These are phyloP conservation scores for Curvularia sp. DNA, from an alignment of 2,329 filamentous ascomycete species.

Conservation along the genomic window DNA sequence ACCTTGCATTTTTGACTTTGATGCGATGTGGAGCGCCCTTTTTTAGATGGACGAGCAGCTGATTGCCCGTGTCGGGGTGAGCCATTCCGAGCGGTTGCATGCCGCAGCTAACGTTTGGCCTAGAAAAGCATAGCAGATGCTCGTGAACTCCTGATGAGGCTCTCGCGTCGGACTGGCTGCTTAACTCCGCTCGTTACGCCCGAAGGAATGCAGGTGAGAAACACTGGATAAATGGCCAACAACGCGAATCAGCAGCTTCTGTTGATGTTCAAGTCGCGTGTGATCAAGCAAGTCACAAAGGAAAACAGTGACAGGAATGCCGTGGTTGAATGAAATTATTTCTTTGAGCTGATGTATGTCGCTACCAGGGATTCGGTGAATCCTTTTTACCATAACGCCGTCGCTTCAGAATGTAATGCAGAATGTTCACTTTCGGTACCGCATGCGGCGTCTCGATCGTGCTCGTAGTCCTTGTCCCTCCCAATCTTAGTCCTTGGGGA, in stretches of 20 bases:
- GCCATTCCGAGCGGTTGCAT: neutral
- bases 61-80: neutral
- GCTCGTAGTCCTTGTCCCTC: neutral
- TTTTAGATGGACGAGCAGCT: neutral
- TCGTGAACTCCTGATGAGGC: neutral
- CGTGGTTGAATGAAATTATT: neutral
- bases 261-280: neutral
- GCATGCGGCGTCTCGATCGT: neutral
- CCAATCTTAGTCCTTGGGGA: conserved; percentile 39
- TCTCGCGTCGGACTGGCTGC: neutral
- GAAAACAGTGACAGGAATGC: neutral
- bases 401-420: conserved; percentile 33
- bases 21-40: neutral
- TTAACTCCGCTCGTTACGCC: neutral
- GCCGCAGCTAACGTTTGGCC: neutral
- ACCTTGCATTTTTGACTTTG: neutral
- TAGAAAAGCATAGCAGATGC: neutral
- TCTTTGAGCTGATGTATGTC: neutral
- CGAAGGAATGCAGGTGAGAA: neutral
- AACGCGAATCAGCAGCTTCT: neutral
- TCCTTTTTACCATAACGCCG: conserved; percentile 32
- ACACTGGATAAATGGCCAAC: neutral
- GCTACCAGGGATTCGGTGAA: neutral
- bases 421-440: neutral
- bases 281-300: neutral